Percentiles rank a stretch among this genome's conserved stretches.
phyloP scores from a whole-genome alignment of 805 yeast genomes.

The Grigorovia humatica region DNA sequence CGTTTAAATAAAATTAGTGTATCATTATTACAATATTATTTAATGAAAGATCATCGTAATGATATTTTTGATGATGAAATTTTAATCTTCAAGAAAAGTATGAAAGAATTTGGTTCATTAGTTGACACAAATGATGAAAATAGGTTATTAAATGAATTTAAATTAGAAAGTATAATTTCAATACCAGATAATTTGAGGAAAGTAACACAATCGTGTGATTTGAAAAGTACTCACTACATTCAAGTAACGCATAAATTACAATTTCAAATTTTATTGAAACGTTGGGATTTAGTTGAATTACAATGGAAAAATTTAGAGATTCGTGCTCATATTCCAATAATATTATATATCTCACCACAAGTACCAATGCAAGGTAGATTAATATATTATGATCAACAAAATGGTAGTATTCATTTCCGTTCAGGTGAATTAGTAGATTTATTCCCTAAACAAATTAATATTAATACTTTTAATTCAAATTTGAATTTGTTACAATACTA shows the following conservation, averaged over 20 bases:
- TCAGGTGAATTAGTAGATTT: constrained; percentile 28
- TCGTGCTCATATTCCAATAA: constrained; percentile 75
- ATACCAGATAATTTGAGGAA: constrained; percentile 62
- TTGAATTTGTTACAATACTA: neutral
- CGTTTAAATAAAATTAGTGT: constrained; percentile 57
- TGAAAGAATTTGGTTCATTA: constrained; percentile 34
- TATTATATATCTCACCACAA: constrained; percentile 62
- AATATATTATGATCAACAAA: constrained; percentile 29
- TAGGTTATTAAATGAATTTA: constrained; percentile 46
- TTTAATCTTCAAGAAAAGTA: constrained; percentile 39
- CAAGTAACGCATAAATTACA: constrained; percentile 77
- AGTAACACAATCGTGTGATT: constrained; percentile 75
- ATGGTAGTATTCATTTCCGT: constrained; percentile 34
- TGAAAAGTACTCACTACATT: constrained; percentile 41
- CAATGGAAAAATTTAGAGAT: constrained; percentile 81
- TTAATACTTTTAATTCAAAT: too few species aligned
- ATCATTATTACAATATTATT: constrained; percentile 54
- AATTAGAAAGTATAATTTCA: constrained; percentile 44
- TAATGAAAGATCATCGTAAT: constrained; percentile 45
- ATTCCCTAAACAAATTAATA: constrained; percentile 9
- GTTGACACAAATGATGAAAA: constrained; percentile 19
- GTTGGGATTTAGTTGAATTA: constrained; percentile 41
- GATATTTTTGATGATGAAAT: constrained; percentile 54
- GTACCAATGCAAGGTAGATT: constrained; percentile 43
- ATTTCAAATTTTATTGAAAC: constrained; percentile 53